A percentile compares a stretch with the other conserved stretches of the same genome.
Conservation (phyloP, 129 eudicot genomes). For the Arctium lappa region DNA sequence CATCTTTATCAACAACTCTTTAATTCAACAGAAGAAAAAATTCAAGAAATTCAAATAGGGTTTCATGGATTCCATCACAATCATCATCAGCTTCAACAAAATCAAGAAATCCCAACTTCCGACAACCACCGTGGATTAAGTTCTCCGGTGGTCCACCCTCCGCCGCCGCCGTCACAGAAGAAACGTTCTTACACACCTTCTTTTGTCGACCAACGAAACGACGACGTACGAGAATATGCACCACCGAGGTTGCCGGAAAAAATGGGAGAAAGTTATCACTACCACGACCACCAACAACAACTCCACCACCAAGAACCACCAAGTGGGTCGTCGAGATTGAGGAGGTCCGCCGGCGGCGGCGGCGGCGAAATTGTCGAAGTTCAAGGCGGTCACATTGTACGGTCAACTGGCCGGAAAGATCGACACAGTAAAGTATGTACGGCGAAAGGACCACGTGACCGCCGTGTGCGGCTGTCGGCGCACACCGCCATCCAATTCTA, state of each 20-base stretch:
- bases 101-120: constrained; percentile 31
- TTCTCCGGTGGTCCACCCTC: neutral
- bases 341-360: constrained; percentile 30
- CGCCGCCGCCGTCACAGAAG: constrained; percentile 23
- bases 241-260: constrained; percentile 39
- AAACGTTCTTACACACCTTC: constrained; percentile 51
- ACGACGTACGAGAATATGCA: constrained; percentile 53
- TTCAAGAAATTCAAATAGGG: neutral
- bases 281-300: constrained; percentile 5
- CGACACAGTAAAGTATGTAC: constrained; percentile 95
- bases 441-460: constrained; percentile 88
- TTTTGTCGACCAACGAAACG: constrained; percentile 4
- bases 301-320: constrained; percentile 16
- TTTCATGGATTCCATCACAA: constrained; percentile 39
- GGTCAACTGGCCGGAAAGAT: constrained; percentile 91
- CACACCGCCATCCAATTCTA: constrained; percentile 94
- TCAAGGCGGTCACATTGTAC: constrained; percentile 94
- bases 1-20: constrained; percentile 28
- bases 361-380: constrained; percentile 85
- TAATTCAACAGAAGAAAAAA: constrained; percentile 4
- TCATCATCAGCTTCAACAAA: constrained; percentile 35
- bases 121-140: constrained; percentile 20
- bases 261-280: constrained; percentile 55
- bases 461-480: constrained; percentile 90
- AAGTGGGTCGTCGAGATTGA: constrained; percentile 48